Percentiles rank a stretch among this genome's conserved stretches.
Conservation (phyloP, 768 basidiomycete genomes). For the Favolaschia claudopus region DNA sequence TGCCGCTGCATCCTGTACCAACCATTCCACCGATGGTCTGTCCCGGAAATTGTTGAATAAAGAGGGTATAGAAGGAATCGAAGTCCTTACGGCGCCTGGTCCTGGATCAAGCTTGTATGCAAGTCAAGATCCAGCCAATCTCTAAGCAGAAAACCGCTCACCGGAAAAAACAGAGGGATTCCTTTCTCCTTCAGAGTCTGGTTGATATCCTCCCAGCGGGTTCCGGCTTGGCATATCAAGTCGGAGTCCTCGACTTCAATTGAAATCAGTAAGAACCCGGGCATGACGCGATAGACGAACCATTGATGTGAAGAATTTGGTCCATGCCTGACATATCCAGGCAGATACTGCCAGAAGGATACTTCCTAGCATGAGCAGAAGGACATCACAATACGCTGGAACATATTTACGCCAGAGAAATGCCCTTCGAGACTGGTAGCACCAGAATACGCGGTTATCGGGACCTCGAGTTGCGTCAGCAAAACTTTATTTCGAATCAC, state of each 20-base stretch:
- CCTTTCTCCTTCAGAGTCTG: slow-evolving; percentile 67
- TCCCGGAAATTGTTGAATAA: slow-evolving; percentile 3
- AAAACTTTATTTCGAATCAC: background rate
- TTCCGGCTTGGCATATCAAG: slow-evolving; percentile 78
- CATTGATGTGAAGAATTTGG: slow-evolving; percentile 64
- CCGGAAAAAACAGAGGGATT: slow-evolving; percentile 88
- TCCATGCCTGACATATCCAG: slow-evolving; percentile 75
- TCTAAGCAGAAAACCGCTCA: slow-evolving; percentile 42
- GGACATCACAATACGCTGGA: background rate
- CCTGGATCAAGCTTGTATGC: slow-evolving; percentile 69
- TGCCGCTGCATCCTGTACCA: slow-evolving; percentile 86
- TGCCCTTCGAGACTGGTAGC: slow-evolving; percentile 91
- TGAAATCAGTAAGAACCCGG: background rate
- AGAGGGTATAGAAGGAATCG: background rate
- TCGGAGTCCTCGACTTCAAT: slow-evolving; percentile 72
- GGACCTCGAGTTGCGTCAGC: slow-evolving; percentile 52
- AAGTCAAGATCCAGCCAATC: background rate
- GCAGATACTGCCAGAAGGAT: slow-evolving; percentile 65
- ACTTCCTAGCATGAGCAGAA: slow-evolving; percentile 31
- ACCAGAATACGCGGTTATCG: slow-evolving; percentile 83
- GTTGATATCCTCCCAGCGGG: slow-evolving; percentile 84
- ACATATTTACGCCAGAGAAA: slow-evolving; percentile 68
- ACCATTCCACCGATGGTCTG: slow-evolving; percentile 91
- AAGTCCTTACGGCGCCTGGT: slow-evolving; percentile 64
- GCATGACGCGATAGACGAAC: slow-evolving; percentile 41